A percentile compares a stretch with the other conserved stretches of the same genome.
These are phyloP conservation scores for Moesziomyces globuligerus DNA, from an alignment of 1,284 basidiomycete species.

Conservation along the genomic window DNA sequence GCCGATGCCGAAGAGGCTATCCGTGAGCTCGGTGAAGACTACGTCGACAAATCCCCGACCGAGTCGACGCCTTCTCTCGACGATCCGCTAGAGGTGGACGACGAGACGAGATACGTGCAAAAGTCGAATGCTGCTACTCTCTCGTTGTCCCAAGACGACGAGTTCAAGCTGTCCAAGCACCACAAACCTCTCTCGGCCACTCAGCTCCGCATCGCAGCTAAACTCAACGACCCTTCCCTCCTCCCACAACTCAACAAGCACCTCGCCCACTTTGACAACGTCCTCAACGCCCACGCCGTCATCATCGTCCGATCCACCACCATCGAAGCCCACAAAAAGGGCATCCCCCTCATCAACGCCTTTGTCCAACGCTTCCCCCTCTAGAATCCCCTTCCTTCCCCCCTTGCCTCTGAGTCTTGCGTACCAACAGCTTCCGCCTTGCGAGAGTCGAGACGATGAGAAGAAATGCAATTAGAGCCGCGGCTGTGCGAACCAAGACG, in stretches of 20 bases:
- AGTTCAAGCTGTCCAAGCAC: no score
- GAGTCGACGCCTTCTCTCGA: neutral
- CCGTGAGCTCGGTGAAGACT: constrained; percentile 28
- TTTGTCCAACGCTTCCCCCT: constrained; percentile 23
- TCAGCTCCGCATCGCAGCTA: constrained; percentile 31
- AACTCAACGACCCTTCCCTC: constrained; percentile 27
- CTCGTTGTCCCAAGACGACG: no score
- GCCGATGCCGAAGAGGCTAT: constrained; percentile 25
- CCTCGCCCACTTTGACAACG: constrained; percentile 43
- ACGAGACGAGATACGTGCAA: no score
- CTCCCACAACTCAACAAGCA: constrained; percentile 47
- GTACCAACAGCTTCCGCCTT: no score
- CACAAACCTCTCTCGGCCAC: constrained; percentile 10
- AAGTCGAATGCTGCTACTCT: no score
- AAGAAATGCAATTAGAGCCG: neutral
- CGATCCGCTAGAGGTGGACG: no score
- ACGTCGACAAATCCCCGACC: constrained; percentile 2
- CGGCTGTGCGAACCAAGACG: no score
- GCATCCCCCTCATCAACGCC: constrained; percentile 19
- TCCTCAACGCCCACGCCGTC: constrained; percentile 54
- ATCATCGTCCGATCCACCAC: constrained; percentile 43
- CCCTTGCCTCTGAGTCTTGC: no score
- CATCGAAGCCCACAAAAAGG: constrained; percentile 36
- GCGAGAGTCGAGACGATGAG: neutral
- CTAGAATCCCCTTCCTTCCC: neutral